A percentile compares a stretch with the other conserved stretches of the same genome.
phyloP scores from a whole-genome alignment of 495 filamentous ascomycete species.

The Talaromyces adpressus region DNA sequence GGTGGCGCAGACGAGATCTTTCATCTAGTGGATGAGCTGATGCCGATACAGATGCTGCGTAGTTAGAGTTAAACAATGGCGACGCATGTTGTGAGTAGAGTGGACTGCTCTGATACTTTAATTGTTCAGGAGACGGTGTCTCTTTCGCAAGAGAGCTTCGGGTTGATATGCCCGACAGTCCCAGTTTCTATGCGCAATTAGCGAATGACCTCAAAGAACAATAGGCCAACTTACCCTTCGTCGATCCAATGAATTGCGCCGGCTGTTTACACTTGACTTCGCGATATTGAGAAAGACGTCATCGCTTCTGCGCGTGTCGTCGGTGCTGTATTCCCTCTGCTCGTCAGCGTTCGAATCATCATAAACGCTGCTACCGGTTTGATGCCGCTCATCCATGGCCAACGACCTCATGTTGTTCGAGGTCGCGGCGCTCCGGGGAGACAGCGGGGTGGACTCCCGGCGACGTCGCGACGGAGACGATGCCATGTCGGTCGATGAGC shows the following conservation, averaged over 20 bases:
- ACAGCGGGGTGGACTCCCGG: constrained; percentile 6
- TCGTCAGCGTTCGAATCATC: constrained; percentile 3
- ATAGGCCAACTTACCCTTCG: constrained; percentile 37
- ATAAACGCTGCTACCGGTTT: neutral
- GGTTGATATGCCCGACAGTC: constrained; percentile 6
- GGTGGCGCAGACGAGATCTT: constrained; percentile 32
- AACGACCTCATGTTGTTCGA: neutral
- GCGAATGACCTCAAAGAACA: neutral
- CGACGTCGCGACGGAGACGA: neutral
- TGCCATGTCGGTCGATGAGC: neutral
- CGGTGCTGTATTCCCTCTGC: constrained; percentile 15
- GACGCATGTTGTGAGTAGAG: constrained; percentile 37
- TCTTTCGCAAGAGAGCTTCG: constrained; percentile 15
- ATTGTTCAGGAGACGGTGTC: constrained; percentile 32
- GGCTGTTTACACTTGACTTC: constrained; percentile 39
- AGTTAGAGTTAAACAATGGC: constrained; percentile 29
- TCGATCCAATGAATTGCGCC: constrained; percentile 40
- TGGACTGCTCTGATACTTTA: constrained; percentile 23
- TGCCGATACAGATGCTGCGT: constrained; percentile 34
- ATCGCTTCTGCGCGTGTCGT: constrained; percentile 38
- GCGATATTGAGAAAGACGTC: constrained; percentile 63
- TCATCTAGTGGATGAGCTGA: constrained; percentile 48
- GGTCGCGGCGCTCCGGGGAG: constrained; percentile 7
- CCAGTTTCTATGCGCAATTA: constrained; percentile 5
- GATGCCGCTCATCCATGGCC: neutral